Evolutionary conservation across 495 filamentous ascomycete genomes (phyloP), one percentile per base, ranked within the genome.

Genomic region (Neurospora sp.): DNA sequence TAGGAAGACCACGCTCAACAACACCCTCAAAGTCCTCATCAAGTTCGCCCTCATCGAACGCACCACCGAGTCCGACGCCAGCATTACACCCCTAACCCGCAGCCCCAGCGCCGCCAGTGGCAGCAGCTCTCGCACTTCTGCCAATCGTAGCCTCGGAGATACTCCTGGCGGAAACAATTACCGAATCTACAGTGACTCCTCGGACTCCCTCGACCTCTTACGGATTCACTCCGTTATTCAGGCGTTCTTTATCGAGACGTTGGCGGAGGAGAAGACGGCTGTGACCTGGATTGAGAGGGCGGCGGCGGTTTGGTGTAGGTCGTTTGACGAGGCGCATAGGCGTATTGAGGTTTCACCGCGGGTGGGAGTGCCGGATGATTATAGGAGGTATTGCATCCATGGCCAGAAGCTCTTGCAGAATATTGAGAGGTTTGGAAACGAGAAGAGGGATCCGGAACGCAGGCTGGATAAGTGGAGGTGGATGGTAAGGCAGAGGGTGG

Each of bases 171-270:
- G 14, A 27, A 59, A 31, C 12, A 3, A 61, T 3, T 6, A 61
- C 14, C 27, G 27, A 8, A 46, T 4, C 14, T 81, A 82, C 48
- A 82, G 86, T 37, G 88, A 85, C 69, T 80, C 89, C 20, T 83
- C 83, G 2, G 87, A 87, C 31, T 84, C 85, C 44, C 86, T 93
- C 27, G 92, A 94, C 70, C 86, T 94, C 41, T 85, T 95, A 40
- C 89, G 91, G 40, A 85, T 95, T 53, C 92, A 94, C 78, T 90
- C 88, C 40, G 91, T 95, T 1, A 91, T 94, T 7, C 93, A 95
- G 77, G 90, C 88, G 0, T 94, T 94, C 71, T 93, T 92, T 73
- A 87, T 91, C 20, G 91, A 93, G 75, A 86, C 88, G 31, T 81
- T 96, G 5, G 85, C 85, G 27, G 85, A 87, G 70, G 85, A 89